phyloP scores from a whole-genome alignment of 139 green algal species.

The Mychonastes homosphaera region DNA sequence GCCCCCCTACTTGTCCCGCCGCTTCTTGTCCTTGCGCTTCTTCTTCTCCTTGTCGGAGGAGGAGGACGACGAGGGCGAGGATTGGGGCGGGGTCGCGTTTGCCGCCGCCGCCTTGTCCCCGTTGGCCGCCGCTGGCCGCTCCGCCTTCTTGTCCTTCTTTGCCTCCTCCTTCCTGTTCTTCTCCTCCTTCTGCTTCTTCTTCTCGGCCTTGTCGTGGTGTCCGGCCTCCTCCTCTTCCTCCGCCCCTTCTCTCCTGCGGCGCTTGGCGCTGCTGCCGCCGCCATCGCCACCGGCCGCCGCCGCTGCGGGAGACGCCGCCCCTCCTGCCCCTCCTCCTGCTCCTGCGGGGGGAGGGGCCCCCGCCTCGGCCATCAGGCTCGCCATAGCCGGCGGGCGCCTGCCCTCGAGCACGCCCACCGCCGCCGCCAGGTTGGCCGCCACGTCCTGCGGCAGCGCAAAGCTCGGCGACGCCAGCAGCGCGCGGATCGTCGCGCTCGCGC shows the following conservation, averaged over 20 bases:
- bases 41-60: background rate
- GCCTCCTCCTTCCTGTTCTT: background rate
- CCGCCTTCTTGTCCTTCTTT: background rate
- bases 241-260: background rate
- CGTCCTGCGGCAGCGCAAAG: background rate
- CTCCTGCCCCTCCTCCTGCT: background rate
- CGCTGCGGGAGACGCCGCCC: background rate
- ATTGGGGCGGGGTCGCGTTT: background rate
- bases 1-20: too few relatives aligned
- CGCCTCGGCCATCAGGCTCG: background rate
- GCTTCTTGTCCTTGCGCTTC: background rate
- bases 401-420: background rate
- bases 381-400: too few relatives aligned
- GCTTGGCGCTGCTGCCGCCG: too few relatives aligned
- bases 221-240: background rate
- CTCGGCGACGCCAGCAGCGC: background rate
- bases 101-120: background rate
- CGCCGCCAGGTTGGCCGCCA: background rate
- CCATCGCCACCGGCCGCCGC: background rate
- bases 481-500: background rate
- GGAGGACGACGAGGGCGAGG: background rate
- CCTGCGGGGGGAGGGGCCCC: too few relatives aligned
- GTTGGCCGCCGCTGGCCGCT: background rate
- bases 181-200: background rate
- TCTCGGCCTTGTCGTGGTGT: background rate